A percentile compares a stretch with the other conserved stretches of the same genome.
phyloP scores from a whole-genome alignment of 129 eudicot species.

The Ambrosia trifida region DNA sequence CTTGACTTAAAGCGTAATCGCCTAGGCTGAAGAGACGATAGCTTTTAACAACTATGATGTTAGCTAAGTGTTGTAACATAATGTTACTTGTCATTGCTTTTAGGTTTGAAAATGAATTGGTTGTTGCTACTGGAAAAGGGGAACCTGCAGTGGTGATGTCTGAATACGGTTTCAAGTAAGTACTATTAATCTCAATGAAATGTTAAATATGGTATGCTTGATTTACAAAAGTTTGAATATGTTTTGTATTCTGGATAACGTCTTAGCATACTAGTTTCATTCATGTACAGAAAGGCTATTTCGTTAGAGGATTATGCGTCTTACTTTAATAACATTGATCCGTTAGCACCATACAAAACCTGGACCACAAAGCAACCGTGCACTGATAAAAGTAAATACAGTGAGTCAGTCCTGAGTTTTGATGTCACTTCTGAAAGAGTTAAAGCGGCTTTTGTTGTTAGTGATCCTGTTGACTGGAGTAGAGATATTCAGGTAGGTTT shows the following conservation, averaged over 20 bases:
- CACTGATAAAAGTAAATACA: constrained; percentile 18
- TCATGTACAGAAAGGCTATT: constrained; percentile 48
- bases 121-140: constrained; percentile 66
- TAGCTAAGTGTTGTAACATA: constrained; percentile 11
- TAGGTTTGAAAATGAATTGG: constrained; percentile 63
- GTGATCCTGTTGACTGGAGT: constrained; percentile 79
- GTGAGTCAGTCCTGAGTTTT: constrained; percentile 29
- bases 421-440: constrained; percentile 43
- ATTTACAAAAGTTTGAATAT: neutral
- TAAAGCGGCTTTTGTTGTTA: constrained; percentile 68
- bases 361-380: constrained; percentile 49
- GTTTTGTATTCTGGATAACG: constrained; percentile 16
- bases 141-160: constrained; percentile 73
- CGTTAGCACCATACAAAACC: constrained; percentile 55
- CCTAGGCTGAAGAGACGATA: no score
- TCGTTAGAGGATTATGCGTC: constrained; percentile 60
- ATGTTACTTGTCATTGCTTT: neutral
- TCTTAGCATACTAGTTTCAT: constrained; percentile 20
- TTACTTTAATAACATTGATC: constrained; percentile 58
- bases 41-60: neutral
- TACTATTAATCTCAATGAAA: constrained; percentile 12
- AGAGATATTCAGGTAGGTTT: constrained; percentile 68
- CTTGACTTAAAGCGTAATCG: no score
- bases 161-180: constrained; percentile 74
- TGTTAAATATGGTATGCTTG: neutral